Evolutionary conservation across 805 yeast species (phyloP).

Genomic region (Pichia manshurica): DNA sequence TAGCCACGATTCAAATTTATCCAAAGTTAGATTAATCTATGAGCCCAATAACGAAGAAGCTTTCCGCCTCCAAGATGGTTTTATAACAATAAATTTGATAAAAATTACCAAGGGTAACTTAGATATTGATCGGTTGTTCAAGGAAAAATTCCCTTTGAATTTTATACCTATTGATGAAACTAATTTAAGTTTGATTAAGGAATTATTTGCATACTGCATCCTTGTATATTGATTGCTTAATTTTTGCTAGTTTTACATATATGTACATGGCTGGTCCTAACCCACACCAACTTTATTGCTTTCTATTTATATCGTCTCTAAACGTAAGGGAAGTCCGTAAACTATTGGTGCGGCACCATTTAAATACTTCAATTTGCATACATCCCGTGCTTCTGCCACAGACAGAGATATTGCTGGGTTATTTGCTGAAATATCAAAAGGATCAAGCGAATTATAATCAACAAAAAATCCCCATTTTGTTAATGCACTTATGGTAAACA

Average conservation of each 20-base stretch:
- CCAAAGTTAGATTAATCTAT: no score
- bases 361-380: conserved; percentile 63
- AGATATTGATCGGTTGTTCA: background rate
- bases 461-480: conserved; percentile 58
- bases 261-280: no score
- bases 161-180: background rate
- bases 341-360: conserved; percentile 93
- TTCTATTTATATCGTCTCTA: conserved; percentile 10
- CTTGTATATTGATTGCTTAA: background rate
- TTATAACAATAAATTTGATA: background rate
- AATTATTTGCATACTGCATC: background rate
- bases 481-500: conserved; percentile 58
- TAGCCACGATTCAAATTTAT: no score
- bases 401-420: conserved; percentile 45
- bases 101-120: background rate
- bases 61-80: background rate
- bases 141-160: background rate
- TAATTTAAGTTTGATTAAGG: background rate
- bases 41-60: background rate
- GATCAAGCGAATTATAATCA: conserved; percentile 23
- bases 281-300: no score
- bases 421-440: conserved; percentile 15
- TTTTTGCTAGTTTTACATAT: no score
- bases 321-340: conserved; percentile 72
- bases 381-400: conserved; percentile 53